A percentile compares a stretch with the other conserved stretches of the same genome.
These are phyloP conservation scores for Pleurotus salmoneostramineus DNA, from an alignment of 768 basidiomycete species.

Conservation along the genomic window DNA sequence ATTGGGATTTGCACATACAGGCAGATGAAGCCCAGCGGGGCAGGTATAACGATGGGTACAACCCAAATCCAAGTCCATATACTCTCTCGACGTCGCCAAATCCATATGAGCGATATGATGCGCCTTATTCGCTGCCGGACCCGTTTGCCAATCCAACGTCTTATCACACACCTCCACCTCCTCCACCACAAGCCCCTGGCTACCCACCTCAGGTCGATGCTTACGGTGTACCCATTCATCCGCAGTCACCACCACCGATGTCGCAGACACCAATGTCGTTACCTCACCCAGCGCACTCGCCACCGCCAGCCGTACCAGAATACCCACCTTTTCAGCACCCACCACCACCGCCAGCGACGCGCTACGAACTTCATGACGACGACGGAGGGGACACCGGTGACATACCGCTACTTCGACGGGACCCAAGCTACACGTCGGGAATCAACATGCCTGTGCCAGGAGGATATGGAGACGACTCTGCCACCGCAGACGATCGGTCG, in stretches of 20 bases:
- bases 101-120: slow-evolving; percentile 39
- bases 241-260: slow-evolving; percentile 19
- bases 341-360: slow-evolving; percentile 18
- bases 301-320: slow-evolving; percentile 13
- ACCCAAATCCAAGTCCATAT: slow-evolving; percentile 48
- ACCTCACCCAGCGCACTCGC: slow-evolving; percentile 6
- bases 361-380: slow-evolving; percentile 40
- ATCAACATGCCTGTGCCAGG: slow-evolving; percentile 40
- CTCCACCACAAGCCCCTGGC: slow-evolving; percentile 18
- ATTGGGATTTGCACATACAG: slow-evolving; percentile 22
- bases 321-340: slow-evolving; percentile 18
- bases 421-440: slow-evolving; percentile 24
- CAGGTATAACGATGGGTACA: slow-evolving; percentile 67
- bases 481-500: slow-evolving; percentile 20
- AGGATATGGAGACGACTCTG: slow-evolving; percentile 33
- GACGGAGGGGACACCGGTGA: slow-evolving; percentile 53
- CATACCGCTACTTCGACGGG: slow-evolving; percentile 60
- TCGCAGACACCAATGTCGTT: slow-evolving; percentile 12
- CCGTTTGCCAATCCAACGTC: slow-evolving; percentile 20
- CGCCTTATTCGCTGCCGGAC: slow-evolving; percentile 13
- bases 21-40: slow-evolving; percentile 61
- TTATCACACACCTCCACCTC: slow-evolving; percentile 17
- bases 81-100: slow-evolving; percentile 25
- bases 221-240: slow-evolving; percentile 18
- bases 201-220: slow-evolving; percentile 8